Percentiles rank a stretch among this genome's conserved stretches.
phyloP scores from a whole-genome alignment of 2,329 filamentous ascomycete species.

The Colletotrichum sp. region DNA sequence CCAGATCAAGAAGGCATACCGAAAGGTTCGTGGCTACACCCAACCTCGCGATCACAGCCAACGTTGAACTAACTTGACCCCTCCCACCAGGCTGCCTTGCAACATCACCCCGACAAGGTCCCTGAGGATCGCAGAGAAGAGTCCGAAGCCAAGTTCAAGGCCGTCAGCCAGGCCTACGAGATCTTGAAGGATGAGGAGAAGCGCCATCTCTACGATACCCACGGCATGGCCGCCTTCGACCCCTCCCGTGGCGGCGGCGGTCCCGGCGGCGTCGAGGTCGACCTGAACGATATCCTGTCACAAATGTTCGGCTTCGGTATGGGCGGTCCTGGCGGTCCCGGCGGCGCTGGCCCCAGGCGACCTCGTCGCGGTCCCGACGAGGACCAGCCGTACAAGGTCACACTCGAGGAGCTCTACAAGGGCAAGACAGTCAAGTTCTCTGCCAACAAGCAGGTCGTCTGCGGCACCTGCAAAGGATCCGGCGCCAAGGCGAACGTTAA shows the following conservation, averaged over 20 bases:
- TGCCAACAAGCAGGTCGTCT: conserved; percentile 92
- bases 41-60: background rate
- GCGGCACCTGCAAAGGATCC: conserved; percentile 82
- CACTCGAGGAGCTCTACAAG: conserved; percentile 94
- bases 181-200: conserved; percentile 97
- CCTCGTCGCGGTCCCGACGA: conserved; percentile 81
- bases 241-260: conserved; percentile 67
- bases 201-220: conserved; percentile 86
- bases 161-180: conserved; percentile 92
- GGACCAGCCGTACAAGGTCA: conserved; percentile 89
- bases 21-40: conserved; percentile 67
- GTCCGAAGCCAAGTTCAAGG: conserved; percentile 92
- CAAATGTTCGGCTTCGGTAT: conserved; percentile 89
- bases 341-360: conserved; percentile 60
- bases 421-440: conserved; percentile 98
- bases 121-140: conserved; percentile 82
- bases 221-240: conserved; percentile 97
- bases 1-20: conserved; percentile 94
- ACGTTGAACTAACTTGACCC: conserved; percentile 10
- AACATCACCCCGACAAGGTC: conserved; percentile 95
- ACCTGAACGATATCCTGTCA: conserved; percentile 89
- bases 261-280: conserved; percentile 71
- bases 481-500: conserved; percentile 94
- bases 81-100: conserved; percentile 73
- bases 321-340: conserved; percentile 47